Evolutionary conservation across 2,329 filamentous ascomycete genomes (phyloP).

Genomic region (Aureobasidium leucospermi): DNA sequence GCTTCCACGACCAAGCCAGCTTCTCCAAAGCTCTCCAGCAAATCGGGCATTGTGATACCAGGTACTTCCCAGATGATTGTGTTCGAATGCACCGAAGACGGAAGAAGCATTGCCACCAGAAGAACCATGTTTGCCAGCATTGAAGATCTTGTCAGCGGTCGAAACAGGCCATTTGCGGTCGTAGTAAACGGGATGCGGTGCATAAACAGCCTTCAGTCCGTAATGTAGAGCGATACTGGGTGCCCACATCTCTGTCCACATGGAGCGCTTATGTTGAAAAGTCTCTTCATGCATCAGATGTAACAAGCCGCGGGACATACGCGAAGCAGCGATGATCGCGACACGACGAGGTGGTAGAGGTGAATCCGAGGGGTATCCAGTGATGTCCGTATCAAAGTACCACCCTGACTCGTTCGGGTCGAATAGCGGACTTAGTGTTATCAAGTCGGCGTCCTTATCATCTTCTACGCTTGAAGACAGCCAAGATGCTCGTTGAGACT

Average conservation of each 20-base stretch:
- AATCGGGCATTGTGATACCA: neutral
- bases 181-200: neutral
- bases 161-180: neutral
- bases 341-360: neutral
- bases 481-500: constrained; percentile 50
- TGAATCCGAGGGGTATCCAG: neutral
- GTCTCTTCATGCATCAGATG: neutral
- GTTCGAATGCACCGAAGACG: neutral
- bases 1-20: neutral
- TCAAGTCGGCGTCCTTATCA: neutral
- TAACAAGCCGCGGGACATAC: neutral
- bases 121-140: neutral
- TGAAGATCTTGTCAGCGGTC: neutral
- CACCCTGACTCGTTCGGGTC: neutral
- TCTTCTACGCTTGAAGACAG: constrained; percentile 45
- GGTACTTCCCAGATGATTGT: neutral
- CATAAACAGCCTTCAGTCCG: neutral
- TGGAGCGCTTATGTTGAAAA: neutral
- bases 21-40: neutral
- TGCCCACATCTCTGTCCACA: constrained; percentile 7
- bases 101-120: neutral
- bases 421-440: neutral
- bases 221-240: neutral
- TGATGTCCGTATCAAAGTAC: neutral
- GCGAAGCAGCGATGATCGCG: neutral